phyloP scores from a whole-genome alignment of 257 asterid genomes.

The Hygrophila difformis region DNA sequence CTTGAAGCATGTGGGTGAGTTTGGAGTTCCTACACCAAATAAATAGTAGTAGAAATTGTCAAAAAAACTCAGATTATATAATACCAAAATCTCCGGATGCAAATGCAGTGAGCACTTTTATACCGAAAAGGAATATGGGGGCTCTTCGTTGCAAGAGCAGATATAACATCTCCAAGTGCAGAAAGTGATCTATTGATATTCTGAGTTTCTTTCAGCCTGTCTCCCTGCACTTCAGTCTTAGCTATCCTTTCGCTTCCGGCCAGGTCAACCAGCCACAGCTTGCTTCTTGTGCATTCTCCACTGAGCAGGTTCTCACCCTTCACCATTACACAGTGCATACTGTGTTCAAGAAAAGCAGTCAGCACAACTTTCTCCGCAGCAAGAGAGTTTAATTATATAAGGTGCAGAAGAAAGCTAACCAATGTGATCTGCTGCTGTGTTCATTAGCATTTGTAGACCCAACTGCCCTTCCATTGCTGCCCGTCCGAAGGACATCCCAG shows the following conservation, averaged over 20 bases:
- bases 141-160: conserved; percentile 83
- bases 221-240: conserved; percentile 89
- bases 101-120: not conserved
- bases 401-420: conserved; percentile 31
- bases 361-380: conserved; percentile 11
- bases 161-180: conserved; percentile 95
- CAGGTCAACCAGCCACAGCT: conserved; percentile 85
- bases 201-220: conserved; percentile 84
- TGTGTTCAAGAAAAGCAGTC: conserved; percentile 19
- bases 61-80: no score
- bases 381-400: not conserved
- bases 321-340: conserved; percentile 96
- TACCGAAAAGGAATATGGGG: conserved; percentile 91
- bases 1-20: conserved; percentile 98
- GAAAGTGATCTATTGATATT: conserved; percentile 88
- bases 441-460: conserved; percentile 89
- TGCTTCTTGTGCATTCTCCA: conserved; percentile 90
- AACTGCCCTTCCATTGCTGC: conserved; percentile 81
- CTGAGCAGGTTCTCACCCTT: conserved; percentile 75
- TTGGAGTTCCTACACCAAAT: conserved; percentile 69
- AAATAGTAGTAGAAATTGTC: conserved; percentile 4
- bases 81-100: not conserved
- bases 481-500: conserved; percentile 82
- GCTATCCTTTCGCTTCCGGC: conserved; percentile 98
- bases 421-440: conserved; percentile 96